Evolutionary conservation across 192 early-diverging fungal genomes (phyloP), one percentile per base, ranked within the genome.

Genomic region (Linnemannia hyalina): DNA sequence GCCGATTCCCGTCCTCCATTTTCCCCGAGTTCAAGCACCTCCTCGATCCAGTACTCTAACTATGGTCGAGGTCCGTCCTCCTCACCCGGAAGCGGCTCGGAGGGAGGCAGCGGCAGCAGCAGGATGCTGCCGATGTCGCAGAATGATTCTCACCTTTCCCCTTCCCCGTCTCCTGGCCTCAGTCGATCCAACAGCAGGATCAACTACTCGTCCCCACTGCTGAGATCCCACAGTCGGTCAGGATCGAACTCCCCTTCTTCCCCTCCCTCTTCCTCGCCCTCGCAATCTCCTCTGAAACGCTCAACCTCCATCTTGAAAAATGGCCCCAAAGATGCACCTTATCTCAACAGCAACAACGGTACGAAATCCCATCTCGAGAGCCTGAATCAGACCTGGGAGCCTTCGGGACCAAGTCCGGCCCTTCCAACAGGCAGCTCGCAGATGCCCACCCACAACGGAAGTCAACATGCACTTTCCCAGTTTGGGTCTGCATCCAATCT

Each of bases 271-370:
- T 65, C 78, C 10, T 65, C 83, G 13, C 74, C 74, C 3, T 75
- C 83, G 15, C 47, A 73, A n/a, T 36, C 49, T 16, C 63, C 83
- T n/a, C 38, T 86, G 70, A 80, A 73, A 63, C 75, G 84, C 38
- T 71, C 77, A 63, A 73, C 79, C 20, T 86, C 84, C 15, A 86
- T 86, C 72, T 68, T 86, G 41, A 86, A 86, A 52, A 86, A 86
- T 38, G 84, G 84, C 23, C 76, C 84, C 38, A 86, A 86, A 44
- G 84, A 86, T 78, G 84, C 84, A 41, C 78, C 83, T 29, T 85
- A 85, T 68, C 75, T 85, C 20, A 85, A 80, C 38, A 75, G 52
- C 46, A 41, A 47, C n/a, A 60, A 82, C 44, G 63, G 72, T 23
- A 41, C 54, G 40, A 71, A 36, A 65, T 65, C 60, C 80, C 36